These are phyloP conservation scores for Exophiala sp. DNA, from an alignment of 2,329 filamentous ascomycete genomes.

Conservation along the genomic window DNA sequence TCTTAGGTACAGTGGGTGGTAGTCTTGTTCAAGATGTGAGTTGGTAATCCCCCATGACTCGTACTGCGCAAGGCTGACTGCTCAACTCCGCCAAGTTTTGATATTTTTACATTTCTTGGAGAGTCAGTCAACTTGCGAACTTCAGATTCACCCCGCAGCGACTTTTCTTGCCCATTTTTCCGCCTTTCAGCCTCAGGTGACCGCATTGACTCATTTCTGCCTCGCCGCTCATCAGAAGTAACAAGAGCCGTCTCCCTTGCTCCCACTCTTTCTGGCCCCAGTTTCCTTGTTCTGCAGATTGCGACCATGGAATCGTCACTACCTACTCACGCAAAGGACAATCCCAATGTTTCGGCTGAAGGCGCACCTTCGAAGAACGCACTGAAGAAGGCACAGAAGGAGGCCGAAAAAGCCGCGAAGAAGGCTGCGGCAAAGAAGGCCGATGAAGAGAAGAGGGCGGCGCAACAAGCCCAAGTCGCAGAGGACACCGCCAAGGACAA, in stretches of 20 bases:
- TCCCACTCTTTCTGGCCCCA: too few species aligned
- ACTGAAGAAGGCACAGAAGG: slow-evolving; percentile 80
- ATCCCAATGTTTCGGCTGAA: slow-evolving; percentile 25
- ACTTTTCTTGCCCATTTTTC: neutral
- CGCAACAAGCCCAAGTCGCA: slow-evolving; percentile 23
- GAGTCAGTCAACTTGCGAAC: too few species aligned
- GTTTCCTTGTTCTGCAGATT: neutral
- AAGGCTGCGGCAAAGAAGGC: slow-evolving; percentile 45
- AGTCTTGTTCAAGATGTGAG: too few species aligned
- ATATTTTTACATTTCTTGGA: too few species aligned
- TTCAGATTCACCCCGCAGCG: neutral
- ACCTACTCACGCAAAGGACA: slow-evolving; percentile 25
- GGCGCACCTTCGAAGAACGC: slow-evolving; percentile 65
- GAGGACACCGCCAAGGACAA: slow-evolving; percentile 63
- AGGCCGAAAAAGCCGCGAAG: slow-evolving; percentile 81
- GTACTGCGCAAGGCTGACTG: too few species aligned
- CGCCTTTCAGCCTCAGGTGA: neutral
- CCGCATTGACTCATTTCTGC: neutral
- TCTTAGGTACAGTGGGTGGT: too few species aligned
- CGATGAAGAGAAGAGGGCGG: slow-evolving; percentile 40
- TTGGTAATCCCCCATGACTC: too few species aligned
- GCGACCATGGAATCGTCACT: slow-evolving; percentile 20
- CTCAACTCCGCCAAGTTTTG: too few species aligned
- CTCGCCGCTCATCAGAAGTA: neutral
- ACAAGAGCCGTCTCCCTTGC: neutral